Evolutionary conservation across 371 early-diverging fungal species (phyloP), one percentile per base, ranked within the genome.

Genomic region (Syncephalastrum racemosum): DNA sequence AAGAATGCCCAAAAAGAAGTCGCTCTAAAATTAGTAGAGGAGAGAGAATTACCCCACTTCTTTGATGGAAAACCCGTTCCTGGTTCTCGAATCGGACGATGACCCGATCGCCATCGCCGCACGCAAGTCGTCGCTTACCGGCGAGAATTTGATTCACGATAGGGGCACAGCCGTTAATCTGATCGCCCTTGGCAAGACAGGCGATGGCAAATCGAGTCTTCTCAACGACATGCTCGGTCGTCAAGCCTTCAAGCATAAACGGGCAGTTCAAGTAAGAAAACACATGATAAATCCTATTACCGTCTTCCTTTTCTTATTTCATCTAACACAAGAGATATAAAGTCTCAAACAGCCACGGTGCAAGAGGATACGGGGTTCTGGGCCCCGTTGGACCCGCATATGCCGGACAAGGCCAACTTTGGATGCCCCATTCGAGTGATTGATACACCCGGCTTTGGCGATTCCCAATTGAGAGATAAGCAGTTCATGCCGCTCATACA

Each of bases 401-500:
- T 66, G 56, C 61, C 62, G n/a, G 53, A 54, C 3, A 66, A 63
- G 44, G 54, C 65, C 4, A 44, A 49, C 7, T 76, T 76, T 62
- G 77, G 77, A n/a, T 66, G 64, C 44, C 46, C 50, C 46, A 59
- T 76, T 15, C 52, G 56, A 40, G 71, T 67, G 2, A 47, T 62
- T 19, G 77, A 76, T 54, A 76, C 77, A 1, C 77, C 77, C 2
- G 77, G 77, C 3, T 76, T 76, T 65, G 71, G 65, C 12, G 77
- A 76, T 54, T 73, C 73, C 10, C 66, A 67, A 40, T 47, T 62
- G 12, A 57, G 71, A 49, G 77, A 76, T 36, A 36, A 50, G 19
- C 56, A 64, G 16, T 70, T 76, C 40, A 50, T 64, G n/a, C 53
- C 56, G 13, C 50, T 57, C 4, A 76, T 70, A 6, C 63, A 61